Evolutionary conservation across 805 yeast species (phyloP).

Genomic region (Lachancea sp.): DNA sequence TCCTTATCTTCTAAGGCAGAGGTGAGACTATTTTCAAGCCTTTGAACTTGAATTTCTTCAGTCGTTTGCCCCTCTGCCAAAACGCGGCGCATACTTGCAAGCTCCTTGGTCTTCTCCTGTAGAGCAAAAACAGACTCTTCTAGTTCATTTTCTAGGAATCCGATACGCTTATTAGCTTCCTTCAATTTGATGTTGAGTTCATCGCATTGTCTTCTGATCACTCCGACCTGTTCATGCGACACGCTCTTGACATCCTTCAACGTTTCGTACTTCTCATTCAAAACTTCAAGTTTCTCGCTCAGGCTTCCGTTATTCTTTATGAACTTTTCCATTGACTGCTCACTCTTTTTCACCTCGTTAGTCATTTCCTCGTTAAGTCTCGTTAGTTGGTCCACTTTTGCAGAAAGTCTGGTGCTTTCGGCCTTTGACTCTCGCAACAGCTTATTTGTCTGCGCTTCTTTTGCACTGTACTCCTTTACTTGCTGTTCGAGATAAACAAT

Average conservation of each 20-base stretch:
- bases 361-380: slow-evolving; percentile 35
- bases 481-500: slow-evolving; percentile 36
- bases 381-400: slow-evolving; percentile 26
- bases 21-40: slow-evolving; percentile 46
- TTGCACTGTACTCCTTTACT: slow-evolving; percentile 33
- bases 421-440: slow-evolving; percentile 26
- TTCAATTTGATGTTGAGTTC: slow-evolving; percentile 60
- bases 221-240: slow-evolving; percentile 41
- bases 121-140: slow-evolving; percentile 63
- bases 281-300: slow-evolving; percentile 37
- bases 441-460: slow-evolving; percentile 24
- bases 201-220: slow-evolving; percentile 60
- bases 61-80: slow-evolving; percentile 62
- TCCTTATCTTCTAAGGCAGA: slow-evolving; percentile 55
- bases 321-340: slow-evolving; percentile 31
- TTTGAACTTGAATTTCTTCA: slow-evolving; percentile 45
- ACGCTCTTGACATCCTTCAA: slow-evolving; percentile 33
- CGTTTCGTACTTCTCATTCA: slow-evolving; percentile 36
- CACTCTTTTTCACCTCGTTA: slow-evolving; percentile 37
- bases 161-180: slow-evolving; percentile 56
- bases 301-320: slow-evolving; percentile 36
- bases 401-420: slow-evolving; percentile 30
- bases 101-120: slow-evolving; percentile 77
- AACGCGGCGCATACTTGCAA: slow-evolving; percentile 62
- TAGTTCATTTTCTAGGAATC: slow-evolving; percentile 75